Evolutionary conservation across 257 asterid species (phyloP).

Genomic region (Lantana camara): DNA sequence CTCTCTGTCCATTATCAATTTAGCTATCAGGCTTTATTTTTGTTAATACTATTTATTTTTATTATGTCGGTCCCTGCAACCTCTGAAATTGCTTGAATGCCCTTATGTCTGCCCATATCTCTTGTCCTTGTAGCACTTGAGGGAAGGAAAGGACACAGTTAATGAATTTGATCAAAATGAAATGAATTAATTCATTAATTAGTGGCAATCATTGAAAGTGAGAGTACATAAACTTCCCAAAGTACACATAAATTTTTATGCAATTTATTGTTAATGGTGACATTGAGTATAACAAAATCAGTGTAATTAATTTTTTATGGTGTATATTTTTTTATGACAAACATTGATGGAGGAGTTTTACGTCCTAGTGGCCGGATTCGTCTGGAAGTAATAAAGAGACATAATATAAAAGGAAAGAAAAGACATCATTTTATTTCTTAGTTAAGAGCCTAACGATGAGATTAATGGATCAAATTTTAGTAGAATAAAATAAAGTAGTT

Average conservation of each 20-base stretch:
- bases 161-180: not conserved
- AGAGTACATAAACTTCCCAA: not conserved
- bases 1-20: conserved; percentile 19
- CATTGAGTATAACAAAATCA: no score
- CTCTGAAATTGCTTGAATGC: not conserved
- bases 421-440: not conserved
- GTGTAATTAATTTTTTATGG: no score
- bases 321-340: no score
- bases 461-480: no score
- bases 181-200: not conserved
- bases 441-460: not conserved
- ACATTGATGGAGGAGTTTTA: no score
- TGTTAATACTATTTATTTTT: conserved; percentile 23
- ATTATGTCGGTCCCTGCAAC: conserved; percentile 12
- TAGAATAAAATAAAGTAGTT: not conserved
- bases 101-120: not conserved
- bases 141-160: no score
- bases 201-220: not conserved
- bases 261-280: not conserved
- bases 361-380: no score
- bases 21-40: conserved; percentile 21
- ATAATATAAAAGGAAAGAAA: not conserved
- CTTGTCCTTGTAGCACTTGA: not conserved
- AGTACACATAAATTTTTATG: not conserved
- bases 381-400: no score